Percentiles rank a stretch among this genome's conserved stretches.
Conservation (phyloP, 345 rosid species). For the Isatis tinctoria region DNA sequence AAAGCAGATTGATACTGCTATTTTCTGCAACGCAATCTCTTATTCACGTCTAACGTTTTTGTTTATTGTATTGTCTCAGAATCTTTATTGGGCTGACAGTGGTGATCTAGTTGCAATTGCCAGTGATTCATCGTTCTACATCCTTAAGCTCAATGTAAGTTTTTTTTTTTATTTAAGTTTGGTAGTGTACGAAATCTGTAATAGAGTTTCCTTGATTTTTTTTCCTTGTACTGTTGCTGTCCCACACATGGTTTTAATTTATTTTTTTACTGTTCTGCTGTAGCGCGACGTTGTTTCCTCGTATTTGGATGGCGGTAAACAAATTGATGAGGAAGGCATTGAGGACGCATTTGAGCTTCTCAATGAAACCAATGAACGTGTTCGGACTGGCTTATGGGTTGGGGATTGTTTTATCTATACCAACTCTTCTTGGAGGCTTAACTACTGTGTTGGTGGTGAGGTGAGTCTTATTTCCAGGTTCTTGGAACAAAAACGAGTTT, state of each 20-base stretch:
- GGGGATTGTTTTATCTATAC: conserved; percentile 98
- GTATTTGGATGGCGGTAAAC: conserved; percentile 73
- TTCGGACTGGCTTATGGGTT: conserved; percentile 94
- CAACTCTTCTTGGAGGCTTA: conserved; percentile 95
- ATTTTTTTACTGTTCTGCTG: conserved; percentile 27
- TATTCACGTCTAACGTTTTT: conserved; percentile 3
- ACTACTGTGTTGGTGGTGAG: conserved; percentile 99
- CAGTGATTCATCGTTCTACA: conserved; percentile 92
- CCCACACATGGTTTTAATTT: conserved; percentile 7
- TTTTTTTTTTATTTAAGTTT: neutral
- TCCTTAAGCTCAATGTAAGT: conserved; percentile 83
- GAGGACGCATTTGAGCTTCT: conserved; percentile 98
- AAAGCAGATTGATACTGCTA: conserved; percentile 1
- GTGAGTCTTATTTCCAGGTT: conserved; percentile 35
- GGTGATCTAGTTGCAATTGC: conserved; percentile 95
- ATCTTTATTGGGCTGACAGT: conserved; percentile 96
- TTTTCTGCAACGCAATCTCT: neutral
- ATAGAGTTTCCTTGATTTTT: conserved; percentile 7
- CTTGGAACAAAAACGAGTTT: neutral
- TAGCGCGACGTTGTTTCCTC: conserved; percentile 84
- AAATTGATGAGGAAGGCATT: conserved; percentile 92
- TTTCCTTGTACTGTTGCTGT: conserved; percentile 2
- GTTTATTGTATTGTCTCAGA: conserved; percentile 45
- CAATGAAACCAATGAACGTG: conserved; percentile 95
- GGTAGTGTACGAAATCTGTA: conserved; percentile 6